Conservation (phyloP, 106 monocot species). For the Vanilla planifolia region DNA sequence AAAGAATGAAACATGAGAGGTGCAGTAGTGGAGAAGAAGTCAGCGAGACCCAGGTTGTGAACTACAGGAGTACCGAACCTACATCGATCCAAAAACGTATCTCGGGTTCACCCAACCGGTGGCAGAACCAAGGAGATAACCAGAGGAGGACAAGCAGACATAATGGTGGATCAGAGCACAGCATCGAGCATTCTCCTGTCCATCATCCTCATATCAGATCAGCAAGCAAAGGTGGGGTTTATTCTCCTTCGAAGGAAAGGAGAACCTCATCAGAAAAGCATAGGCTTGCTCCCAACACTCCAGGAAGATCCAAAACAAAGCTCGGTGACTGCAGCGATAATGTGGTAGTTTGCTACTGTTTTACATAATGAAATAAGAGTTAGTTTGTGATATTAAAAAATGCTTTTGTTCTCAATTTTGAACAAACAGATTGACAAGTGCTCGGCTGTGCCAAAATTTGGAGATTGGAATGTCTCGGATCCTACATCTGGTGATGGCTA, state of each 20-base stretch:
- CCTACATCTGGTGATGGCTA: slow-evolving; percentile 64
- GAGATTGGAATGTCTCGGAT: slow-evolving; percentile 68
- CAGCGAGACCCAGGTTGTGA: not conserved
- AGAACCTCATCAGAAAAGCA: slow-evolving; percentile 25
- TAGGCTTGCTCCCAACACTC: slow-evolving; percentile 27
- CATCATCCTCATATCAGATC: slow-evolving; percentile 14
- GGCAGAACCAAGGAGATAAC: not conserved
- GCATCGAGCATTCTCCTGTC: slow-evolving; percentile 20
- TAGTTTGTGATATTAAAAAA: not conserved
- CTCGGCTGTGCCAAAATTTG: slow-evolving; percentile 71
- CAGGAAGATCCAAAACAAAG: slow-evolving; percentile 28
- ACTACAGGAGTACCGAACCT: not conserved
- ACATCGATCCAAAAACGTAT: not conserved
- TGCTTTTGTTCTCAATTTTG: not conserved
- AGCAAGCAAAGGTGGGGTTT: slow-evolving; percentile 13
- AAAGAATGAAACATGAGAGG: not conserved
- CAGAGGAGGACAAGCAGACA: not conserved
- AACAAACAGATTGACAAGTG: slow-evolving; percentile 44
- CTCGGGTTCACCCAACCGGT: not conserved
- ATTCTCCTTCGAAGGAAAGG: slow-evolving; percentile 30
- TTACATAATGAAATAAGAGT: not conserved
- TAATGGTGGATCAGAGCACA: slow-evolving; percentile 16
- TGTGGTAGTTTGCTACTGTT: slow-evolving; percentile 11
- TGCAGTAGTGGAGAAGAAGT: slow-evolving; percentile 4
- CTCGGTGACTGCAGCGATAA: slow-evolving; percentile 14